A percentile compares a stretch with the other conserved stretches of the same genome.
phyloP scores from a whole-genome alignment of 129 eudicot genomes.

The Ambrosia trifida region DNA sequence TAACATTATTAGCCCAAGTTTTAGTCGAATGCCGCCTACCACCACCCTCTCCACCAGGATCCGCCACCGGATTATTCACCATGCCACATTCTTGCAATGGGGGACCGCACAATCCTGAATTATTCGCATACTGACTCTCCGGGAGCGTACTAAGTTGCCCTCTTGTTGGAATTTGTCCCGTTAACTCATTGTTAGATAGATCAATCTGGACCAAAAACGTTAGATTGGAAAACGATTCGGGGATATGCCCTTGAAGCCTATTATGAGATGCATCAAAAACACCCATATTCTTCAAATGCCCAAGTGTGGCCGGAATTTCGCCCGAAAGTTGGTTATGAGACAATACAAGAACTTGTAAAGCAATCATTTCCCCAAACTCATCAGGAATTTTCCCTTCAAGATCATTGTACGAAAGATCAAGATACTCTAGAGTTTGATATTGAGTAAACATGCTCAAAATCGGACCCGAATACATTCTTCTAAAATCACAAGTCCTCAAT shows the following conservation, averaged over 20 bases:
- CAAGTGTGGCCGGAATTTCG: slow-evolving; percentile 75
- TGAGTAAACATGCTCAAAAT: slow-evolving; percentile 78
- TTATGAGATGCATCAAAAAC: slow-evolving; percentile 86
- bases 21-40: slow-evolving; percentile 38
- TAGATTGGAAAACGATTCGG: slow-evolving; percentile 72
- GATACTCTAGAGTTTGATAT: slow-evolving; percentile 91
- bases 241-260: slow-evolving; percentile 85
- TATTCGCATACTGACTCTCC: slow-evolving; percentile 74
- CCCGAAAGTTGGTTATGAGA: slow-evolving; percentile 82
- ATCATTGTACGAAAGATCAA: slow-evolving; percentile 90
- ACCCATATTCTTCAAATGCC: slow-evolving; percentile 75
- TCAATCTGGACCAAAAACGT: slow-evolving; percentile 87
- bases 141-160: slow-evolving; percentile 94
- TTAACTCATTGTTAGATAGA: slow-evolving; percentile 79
- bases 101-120: slow-evolving; percentile 78
- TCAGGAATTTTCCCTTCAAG: slow-evolving; percentile 76
- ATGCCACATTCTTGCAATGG: slow-evolving; percentile 62
- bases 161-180: slow-evolving; percentile 82
- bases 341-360: slow-evolving; percentile 79
- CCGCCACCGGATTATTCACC: slow-evolving; percentile 33
- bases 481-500: slow-evolving; percentile 76
- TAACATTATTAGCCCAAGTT: slow-evolving; percentile 73
- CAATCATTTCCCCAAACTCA: slow-evolving; percentile 91
- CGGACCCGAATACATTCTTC: slow-evolving; percentile 86
- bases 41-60: slow-evolving; percentile 38